Evolutionary conservation across 2,329 filamentous ascomycete species (phyloP).

Genomic region (Ophiosphaerella korrae): DNA sequence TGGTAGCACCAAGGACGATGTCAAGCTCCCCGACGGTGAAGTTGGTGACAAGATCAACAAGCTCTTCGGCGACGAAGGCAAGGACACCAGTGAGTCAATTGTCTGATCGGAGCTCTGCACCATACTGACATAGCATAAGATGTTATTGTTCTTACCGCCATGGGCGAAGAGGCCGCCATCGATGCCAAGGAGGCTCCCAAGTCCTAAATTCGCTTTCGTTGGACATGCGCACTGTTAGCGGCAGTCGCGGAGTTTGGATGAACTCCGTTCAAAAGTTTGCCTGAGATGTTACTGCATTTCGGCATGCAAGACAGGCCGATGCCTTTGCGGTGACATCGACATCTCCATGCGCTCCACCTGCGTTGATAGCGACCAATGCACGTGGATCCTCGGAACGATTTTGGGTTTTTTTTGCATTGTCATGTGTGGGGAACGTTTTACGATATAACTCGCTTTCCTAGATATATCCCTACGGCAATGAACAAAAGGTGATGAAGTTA

Average conservation of each 20-base stretch:
- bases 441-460: conserved; percentile 40
- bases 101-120: background rate
- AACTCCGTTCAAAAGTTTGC: conserved; percentile 30
- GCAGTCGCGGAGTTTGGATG: conserved; percentile 33
- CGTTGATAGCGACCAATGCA: conserved; percentile 40
- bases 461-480: conserved; percentile 45
- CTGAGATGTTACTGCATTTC: conserved; percentile 22
- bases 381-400: conserved; percentile 44
- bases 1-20: conserved; percentile 90
- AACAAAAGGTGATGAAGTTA: conserved; percentile 44
- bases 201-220: conserved; percentile 36
- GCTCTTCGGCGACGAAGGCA: conserved; percentile 81
- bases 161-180: conserved; percentile 92
- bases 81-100: conserved; percentile 84
- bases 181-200: conserved; percentile 91
- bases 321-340: conserved; percentile 35
- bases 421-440: conserved; percentile 44
- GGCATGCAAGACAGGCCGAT: conserved; percentile 26
- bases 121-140: conserved; percentile 58
- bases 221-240: conserved; percentile 33
- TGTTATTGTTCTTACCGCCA: conserved; percentile 90
- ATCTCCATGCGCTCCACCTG: conserved; percentile 38
- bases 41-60: conserved; percentile 83
- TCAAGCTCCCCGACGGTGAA: conserved; percentile 89
- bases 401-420: conserved; percentile 48